Base-by-base conservation (phyloP, 2,329 filamentous ascomycete species). In the Claviceps pusilla region DNA sequence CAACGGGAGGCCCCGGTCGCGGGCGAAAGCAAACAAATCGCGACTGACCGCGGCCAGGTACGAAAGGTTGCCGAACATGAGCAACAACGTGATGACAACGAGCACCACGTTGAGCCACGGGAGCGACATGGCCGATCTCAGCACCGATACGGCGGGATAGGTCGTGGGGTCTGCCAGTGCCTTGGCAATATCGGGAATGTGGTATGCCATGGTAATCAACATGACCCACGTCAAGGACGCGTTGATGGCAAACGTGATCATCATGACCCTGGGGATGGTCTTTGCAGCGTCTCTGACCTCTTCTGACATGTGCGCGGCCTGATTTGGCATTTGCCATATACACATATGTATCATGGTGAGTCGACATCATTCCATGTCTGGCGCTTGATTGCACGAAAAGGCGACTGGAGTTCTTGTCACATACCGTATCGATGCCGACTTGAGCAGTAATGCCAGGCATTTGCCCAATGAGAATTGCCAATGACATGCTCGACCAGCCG, bases 381-480 rank as follows among this genome's bases (percentile, higher is more conserved):
- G 24, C 43, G 24, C 16, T 5, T n/a, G 35, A 10, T 28, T 47
- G 7, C 16, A 37, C 31, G 9, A 14, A n/a, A 37, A 12, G 47
- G 12, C 46, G 46, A 33, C 28, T 12, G 47, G 16, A 49, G n/a
- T 37, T 37, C 47, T 24, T 16, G 24, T 11, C 29, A 53, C 51
- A 31, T 54, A 54, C 57, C 35, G 54, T 54, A 53, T 59, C 58
- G 39, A 54, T 45, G n/a, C 57, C 58, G 19, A 57, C 46, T 19
- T 55, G 54, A 41, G 52, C 48, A 42, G 42, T 48, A 35, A 58
- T 56, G 37, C 52, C 56, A 24, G 58, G 53, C 12, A 55, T 41
- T 50, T 59, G 58, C 48, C 55, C 58, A 50, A 59, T 56, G 49
- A 59, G 51, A 47, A 59, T 50, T 29, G 58, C 39, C 31, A 58